A percentile compares a stretch with the other conserved stretches of the same genome.
Conservation (phyloP, 148 eudicot species). For the Diospyros kaki region DNA sequence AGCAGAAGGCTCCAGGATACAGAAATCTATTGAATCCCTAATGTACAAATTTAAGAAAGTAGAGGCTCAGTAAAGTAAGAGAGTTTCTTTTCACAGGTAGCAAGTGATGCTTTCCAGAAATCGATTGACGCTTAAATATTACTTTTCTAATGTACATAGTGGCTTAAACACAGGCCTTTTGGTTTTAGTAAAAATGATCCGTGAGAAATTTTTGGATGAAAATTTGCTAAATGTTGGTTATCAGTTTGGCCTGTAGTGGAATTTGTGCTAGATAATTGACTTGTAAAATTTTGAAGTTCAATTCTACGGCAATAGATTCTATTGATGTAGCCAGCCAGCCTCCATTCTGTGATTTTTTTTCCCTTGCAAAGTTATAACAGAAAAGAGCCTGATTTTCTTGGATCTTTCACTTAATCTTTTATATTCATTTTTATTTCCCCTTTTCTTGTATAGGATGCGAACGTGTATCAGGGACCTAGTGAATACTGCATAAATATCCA, state of each 20-base stretch:
- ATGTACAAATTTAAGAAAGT: conserved; percentile 61
- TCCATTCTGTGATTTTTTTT: too few species aligned
- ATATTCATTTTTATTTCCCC: too few species aligned
- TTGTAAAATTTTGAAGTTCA: background rate
- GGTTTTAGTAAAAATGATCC: background rate
- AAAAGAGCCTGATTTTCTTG: too few species aligned
- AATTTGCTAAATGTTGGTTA: background rate
- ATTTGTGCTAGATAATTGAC: background rate
- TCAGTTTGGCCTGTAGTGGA: background rate
- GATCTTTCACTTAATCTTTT: too few species aligned
- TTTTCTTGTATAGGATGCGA: too few species aligned
- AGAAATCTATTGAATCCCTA: conserved; percentile 71
- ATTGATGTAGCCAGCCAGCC: background rate
- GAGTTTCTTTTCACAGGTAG: conserved; percentile 6
- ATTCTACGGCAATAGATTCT: background rate
- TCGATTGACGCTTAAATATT: background rate
- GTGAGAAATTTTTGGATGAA: background rate
- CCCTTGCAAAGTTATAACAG: too few species aligned
- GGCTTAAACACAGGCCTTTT: background rate
- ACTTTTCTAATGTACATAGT: conserved; percentile 7
- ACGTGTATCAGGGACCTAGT: too few species aligned
- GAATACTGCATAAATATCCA: too few species aligned
- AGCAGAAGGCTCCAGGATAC: conserved; percentile 54
- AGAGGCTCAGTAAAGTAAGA: conserved; percentile 36
- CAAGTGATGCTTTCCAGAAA: background rate